Conservation (phyloP, 169 alveolate genomes). For the Toxoplasma gondii region DNA sequence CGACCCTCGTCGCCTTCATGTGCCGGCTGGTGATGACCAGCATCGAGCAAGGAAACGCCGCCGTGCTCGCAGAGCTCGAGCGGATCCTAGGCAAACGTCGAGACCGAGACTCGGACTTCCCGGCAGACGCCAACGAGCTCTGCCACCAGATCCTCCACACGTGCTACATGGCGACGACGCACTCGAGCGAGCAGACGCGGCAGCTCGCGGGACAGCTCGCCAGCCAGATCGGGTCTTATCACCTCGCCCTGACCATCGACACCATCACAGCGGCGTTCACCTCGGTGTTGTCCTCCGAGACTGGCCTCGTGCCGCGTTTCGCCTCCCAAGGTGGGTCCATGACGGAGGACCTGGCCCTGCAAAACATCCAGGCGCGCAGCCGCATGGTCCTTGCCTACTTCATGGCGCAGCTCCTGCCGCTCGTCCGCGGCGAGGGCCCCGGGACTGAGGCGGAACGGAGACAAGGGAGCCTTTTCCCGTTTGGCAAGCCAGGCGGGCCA, state of each 20-base stretch:
- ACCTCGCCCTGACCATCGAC: conserved; percentile 75
- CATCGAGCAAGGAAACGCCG: conserved; percentile 39
- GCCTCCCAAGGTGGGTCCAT: conserved; percentile 77
- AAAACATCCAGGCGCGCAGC: conserved; percentile 80
- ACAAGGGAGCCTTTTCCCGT: not conserved
- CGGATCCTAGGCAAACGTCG: not conserved
- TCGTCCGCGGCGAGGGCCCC: not conserved
- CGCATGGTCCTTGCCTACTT: conserved; percentile 80
- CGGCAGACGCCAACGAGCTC: conserved; percentile 78
- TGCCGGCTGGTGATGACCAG: conserved; percentile 60
- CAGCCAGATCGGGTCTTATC: conserved; percentile 78
- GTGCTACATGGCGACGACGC: conserved; percentile 68
- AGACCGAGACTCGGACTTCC: conserved; percentile 44
- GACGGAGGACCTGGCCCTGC: conserved; percentile 85
- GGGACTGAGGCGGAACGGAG: conserved; percentile 9
- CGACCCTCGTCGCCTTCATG: conserved; percentile 52
- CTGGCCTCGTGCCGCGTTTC: conserved; percentile 73
- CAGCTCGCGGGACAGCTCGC: conserved; percentile 75
- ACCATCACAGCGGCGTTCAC: conserved; percentile 66
- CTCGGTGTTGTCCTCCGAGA: conserved; percentile 51
- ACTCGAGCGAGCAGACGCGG: conserved; percentile 75
- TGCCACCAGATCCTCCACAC: conserved; percentile 77
- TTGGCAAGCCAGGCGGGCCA: not conserved
- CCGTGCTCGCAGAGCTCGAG: conserved; percentile 31
- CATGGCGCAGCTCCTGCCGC: conserved; percentile 79